Conservation (phyloP, 192 early-diverging fungal genomes). For the Paraglomus brasilianum region DNA sequence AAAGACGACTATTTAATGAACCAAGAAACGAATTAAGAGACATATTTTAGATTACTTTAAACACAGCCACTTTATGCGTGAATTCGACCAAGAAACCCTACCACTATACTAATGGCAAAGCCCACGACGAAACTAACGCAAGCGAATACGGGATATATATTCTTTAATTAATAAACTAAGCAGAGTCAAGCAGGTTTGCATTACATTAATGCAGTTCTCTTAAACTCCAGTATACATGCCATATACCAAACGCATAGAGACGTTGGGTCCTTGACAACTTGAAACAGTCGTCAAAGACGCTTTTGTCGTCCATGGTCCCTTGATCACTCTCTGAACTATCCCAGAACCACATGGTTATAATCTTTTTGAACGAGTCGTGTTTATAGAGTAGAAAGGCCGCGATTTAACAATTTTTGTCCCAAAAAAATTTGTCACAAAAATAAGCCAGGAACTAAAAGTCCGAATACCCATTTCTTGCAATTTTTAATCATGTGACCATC, state of each 20-base stretch:
- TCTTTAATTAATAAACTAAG: too few relatives aligned
- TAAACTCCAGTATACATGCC: conserved; percentile 38
- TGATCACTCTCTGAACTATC: conserved; percentile 37
- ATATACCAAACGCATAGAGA: conserved; percentile 75
- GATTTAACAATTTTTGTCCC: too few relatives aligned
- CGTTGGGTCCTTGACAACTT: conserved; percentile 63
- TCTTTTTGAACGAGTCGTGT: too few relatives aligned
- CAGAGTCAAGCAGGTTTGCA: too few relatives aligned
- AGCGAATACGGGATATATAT: too few relatives aligned
- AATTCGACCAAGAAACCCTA: conserved; percentile 33
- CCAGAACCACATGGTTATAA: conserved; percentile 31
- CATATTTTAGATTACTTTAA: neutral
- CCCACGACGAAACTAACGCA: conserved; percentile 80
- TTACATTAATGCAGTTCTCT: neutral
- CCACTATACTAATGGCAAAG: conserved; percentile 75
- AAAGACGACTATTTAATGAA: conserved; percentile 54
- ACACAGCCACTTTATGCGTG: neutral
- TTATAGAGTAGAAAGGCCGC: too few relatives aligned
- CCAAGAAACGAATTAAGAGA: neutral
- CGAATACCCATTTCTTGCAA: too few relatives aligned
- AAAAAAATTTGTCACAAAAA: too few relatives aligned
- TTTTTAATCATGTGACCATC: too few relatives aligned
- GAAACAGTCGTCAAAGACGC: conserved; percentile 41
- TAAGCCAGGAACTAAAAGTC: too few relatives aligned
- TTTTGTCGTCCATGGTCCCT: conserved; percentile 53